Evolutionary conservation across 2,329 filamentous ascomycete species (phyloP).

Genomic region (Colletotrichum zoysiae): DNA sequence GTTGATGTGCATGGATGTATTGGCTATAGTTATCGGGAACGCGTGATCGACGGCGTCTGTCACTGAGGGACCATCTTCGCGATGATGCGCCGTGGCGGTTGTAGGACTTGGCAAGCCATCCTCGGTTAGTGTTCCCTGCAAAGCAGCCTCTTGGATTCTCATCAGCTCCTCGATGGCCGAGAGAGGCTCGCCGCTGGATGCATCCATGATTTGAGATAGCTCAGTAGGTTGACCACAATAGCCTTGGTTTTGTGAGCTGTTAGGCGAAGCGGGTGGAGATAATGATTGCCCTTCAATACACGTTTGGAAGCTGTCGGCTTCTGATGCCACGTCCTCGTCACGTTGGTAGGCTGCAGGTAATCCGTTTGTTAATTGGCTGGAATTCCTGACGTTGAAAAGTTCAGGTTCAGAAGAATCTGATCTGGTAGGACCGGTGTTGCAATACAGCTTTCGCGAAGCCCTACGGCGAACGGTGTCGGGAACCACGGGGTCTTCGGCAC

Average conservation of each 20-base stretch:
- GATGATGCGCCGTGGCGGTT: neutral
- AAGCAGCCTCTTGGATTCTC: slow-evolving; percentile 32
- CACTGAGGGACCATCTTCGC: neutral
- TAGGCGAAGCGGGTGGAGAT: neutral
- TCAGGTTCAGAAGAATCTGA: neutral
- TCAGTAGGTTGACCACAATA: neutral
- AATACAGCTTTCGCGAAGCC: slow-evolving; percentile 6
- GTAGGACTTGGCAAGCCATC: slow-evolving; percentile 15
- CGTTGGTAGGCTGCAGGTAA: neutral
- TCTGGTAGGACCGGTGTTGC: neutral
- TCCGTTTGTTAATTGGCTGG: neutral
- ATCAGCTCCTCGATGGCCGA: slow-evolving; percentile 38
- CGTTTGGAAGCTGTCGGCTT: slow-evolving; percentile 22
- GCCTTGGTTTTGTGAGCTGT: neutral
- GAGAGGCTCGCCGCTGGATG: slow-evolving; percentile 29
- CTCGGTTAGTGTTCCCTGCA: slow-evolving; percentile 15
- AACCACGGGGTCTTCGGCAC: slow-evolving; percentile 26
- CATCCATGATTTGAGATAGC: slow-evolving; percentile 19
- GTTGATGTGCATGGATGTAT: slow-evolving; percentile 33
- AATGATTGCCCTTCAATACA: slow-evolving; percentile 24
- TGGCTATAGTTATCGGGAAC: slow-evolving; percentile 17
- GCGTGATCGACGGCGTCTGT: neutral
- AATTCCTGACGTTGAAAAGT: neutral
- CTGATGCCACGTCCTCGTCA: slow-evolving; percentile 11
- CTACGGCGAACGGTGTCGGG: slow-evolving; percentile 42